phyloP scores from a whole-genome alignment of 805 yeast species.

The Schwanniomyces sp. region DNA sequence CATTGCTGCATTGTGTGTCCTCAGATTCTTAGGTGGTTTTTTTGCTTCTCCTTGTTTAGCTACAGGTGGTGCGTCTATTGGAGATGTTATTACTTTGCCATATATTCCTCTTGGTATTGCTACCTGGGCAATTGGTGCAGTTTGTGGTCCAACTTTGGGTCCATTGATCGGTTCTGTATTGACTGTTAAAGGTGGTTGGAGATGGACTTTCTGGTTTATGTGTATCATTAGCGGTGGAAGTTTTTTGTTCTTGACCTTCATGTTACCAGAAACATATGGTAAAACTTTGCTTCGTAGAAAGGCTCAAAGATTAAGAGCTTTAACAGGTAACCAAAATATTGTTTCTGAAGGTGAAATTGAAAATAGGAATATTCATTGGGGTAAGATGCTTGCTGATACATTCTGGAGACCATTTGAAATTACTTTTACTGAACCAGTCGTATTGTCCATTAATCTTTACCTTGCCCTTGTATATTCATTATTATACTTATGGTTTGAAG shows the following conservation, averaged over 20 bases:
- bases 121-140: conserved; percentile 50
- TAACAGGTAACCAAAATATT: conserved; percentile 43
- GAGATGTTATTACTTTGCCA: conserved; percentile 44
- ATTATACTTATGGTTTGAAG: conserved; percentile 57
- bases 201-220: conserved; percentile 57
- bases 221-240: conserved; percentile 27
- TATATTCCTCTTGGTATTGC: conserved; percentile 44
- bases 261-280: conserved; percentile 48
- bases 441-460: conserved; percentile 52
- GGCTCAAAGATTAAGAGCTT: conserved; percentile 39
- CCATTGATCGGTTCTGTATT: conserved; percentile 54
- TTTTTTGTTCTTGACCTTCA: conserved; percentile 20
- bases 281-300: conserved; percentile 43
- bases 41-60: conserved; percentile 53
- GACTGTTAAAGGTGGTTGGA: conserved; percentile 41
- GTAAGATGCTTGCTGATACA: conserved; percentile 20
- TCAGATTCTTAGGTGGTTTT: conserved; percentile 54
- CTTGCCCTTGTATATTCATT: conserved; percentile 54
- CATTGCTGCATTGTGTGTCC: conserved; percentile 46
- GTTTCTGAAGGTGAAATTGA: conserved; percentile 32
- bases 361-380: conserved; percentile 4
- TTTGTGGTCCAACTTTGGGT: conserved; percentile 42
- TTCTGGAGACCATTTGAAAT: conserved; percentile 53
- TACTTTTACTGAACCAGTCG: conserved; percentile 52
- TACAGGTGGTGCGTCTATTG: conserved; percentile 54